These are phyloP conservation scores for Lactifluus echinatus DNA, from an alignment of 768 basidiomycete species.

Conservation along the genomic window DNA sequence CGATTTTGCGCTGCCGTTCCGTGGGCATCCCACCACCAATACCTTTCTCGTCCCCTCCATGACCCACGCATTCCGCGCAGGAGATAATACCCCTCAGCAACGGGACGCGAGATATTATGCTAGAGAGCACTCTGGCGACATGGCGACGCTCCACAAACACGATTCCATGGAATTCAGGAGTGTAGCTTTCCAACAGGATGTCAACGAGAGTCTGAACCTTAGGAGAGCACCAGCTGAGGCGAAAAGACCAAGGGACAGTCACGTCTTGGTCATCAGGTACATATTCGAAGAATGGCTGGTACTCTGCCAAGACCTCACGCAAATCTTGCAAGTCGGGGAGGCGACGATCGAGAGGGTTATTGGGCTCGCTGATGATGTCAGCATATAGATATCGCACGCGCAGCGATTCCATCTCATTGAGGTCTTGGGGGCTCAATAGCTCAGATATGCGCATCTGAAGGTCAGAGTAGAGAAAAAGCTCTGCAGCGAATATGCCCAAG, in stretches of 20 bases:
- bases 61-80: slow-evolving; percentile 63
- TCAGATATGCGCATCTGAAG: slow-evolving; percentile 42
- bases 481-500: slow-evolving; percentile 68
- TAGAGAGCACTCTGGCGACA: slow-evolving; percentile 60
- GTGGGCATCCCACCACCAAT: slow-evolving; percentile 44
- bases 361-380: neutral
- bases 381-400: slow-evolving; percentile 16
- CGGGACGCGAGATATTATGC: slow-evolving; percentile 51
- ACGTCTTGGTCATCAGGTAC: slow-evolving; percentile 30
- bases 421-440: slow-evolving; percentile 26
- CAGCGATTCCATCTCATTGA: slow-evolving; percentile 24
- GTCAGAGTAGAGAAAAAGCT: slow-evolving; percentile 59
- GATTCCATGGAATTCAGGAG: slow-evolving; percentile 63
- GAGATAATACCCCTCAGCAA: slow-evolving; percentile 48
- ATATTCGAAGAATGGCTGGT: slow-evolving; percentile 33
- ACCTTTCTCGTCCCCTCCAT: slow-evolving; percentile 34
- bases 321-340: slow-evolving; percentile 29
- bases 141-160: slow-evolving; percentile 85
- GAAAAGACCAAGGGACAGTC: slow-evolving; percentile 29
- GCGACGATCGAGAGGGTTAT: neutral
- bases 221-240: slow-evolving; percentile 59
- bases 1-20: slow-evolving; percentile 47
- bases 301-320: slow-evolving; percentile 40
- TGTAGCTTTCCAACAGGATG: slow-evolving; percentile 46
- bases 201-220: slow-evolving; percentile 60